Evolutionary conservation across 305 asterid species (phyloP), one percentile per base, ranked within the genome.

Genomic region (Fraxinus platypoda): DNA sequence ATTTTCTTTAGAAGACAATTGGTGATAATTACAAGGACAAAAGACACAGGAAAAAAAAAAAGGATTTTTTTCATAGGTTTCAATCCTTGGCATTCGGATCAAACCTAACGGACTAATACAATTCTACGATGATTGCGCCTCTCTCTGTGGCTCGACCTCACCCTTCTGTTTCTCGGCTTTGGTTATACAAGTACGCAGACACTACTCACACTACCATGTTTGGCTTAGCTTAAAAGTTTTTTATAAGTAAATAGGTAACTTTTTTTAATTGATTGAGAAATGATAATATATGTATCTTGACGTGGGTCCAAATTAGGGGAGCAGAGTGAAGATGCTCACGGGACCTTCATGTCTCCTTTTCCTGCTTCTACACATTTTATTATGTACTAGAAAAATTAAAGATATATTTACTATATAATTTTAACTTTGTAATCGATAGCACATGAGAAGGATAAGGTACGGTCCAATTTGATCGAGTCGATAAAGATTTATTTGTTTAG

Each of bases 71-170:
- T 43, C 73, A 78, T 35, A 76, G 85, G 84, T 85, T 80, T 77
- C 76, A 82, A 78, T 73, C 75, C 54, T 75, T 75, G 74, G 83
- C 85, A 41, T 79, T 79, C 78, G 85, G 88, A 83, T 89, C 88
- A 81, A 82, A 81, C 87, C 83, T 81, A 84, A 86, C 85, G 83
- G 84, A 82, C 80, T 77, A 85, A 71, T 66, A 77, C 80, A 76
- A 30, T 74, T 68, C 59, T 46, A 23, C 80, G 81, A 71, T 79
- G 71, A 37, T 19, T 13, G n/a, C 73, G 30, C 38, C 26, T 57
- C 68, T 64, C 64, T 77, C 23, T 49, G 7, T 28, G 52, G 28
- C 72, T 68, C 83, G 57, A 80, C 57, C 77, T 19, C 21, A 49
- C 74, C 6, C 2, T 5, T 23, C 17, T 30, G 23, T 9, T 4